Evolutionary conservation across 257 asterid genomes (phyloP), one percentile per base, ranked within the genome.

Genomic region (Eustoma russellianum): DNA sequence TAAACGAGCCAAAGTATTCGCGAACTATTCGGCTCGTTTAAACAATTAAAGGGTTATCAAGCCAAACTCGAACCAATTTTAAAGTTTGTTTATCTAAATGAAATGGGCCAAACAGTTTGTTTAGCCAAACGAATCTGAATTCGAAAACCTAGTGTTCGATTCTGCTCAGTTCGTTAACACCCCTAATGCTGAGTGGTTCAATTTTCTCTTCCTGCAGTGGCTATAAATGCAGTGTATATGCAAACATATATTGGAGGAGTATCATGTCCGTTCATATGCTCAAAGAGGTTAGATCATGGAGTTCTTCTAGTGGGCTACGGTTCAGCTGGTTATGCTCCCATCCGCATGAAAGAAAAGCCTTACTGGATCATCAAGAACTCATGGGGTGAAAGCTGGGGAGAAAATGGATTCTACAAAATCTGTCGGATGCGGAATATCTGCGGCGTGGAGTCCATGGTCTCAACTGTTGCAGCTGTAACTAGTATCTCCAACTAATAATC

Each of bases 321-420:
- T 35, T 71, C 76, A 38, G 59, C 76, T 4, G 95, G 83, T 3
- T 88, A 61, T 56, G 64, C 94, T 46, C 93, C 93, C 0, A 65
- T 82, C 46, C 64, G 94, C 17, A n/a, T 80, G 83, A 85, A 77
- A 53, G 86, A 80, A 56, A 88, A 82, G 68, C 79, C 94, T 17
- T 88, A 70, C 65, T 88, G 97, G 97, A 78, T 85, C 52, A 85
- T 88, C 60, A 85, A 88, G 86, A 85, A 88, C 62, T 88, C 97
- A 0, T 88, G 97, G 95, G 96, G 96, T 24, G 70, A 60, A 58
- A 64, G 47, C 5, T 88, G 95, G 97, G 97, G 95, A 67, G 95
- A 88, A 57, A 59, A 66, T 0, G 97, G 97, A 0, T 88, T 48
- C 70, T 88, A 85, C 66, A 80, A 77, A 58, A 82, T 88, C 66